Evolutionary conservation across 1,284 basidiomycete genomes (phyloP), one percentile per base, ranked within the genome.

Genomic region (Pseudozyma sp.): DNA sequence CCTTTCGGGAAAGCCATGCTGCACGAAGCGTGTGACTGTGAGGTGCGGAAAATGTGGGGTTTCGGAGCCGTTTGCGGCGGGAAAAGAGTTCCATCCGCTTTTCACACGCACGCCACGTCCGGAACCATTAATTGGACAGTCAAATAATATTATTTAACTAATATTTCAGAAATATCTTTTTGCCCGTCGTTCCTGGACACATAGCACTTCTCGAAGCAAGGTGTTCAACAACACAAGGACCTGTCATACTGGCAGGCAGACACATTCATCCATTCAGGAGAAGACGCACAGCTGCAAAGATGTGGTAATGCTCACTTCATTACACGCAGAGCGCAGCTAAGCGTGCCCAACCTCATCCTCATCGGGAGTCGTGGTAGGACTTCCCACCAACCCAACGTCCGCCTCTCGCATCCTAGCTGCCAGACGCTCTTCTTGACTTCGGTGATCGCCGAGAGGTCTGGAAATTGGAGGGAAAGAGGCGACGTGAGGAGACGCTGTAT

Each of bases 401-500:
- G 75, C 75, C 46, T 77, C 75, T n/a, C 75, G 63, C 67, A 77
- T 54, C 54, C 57, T 74, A 13, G 70, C 75, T 29, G 67, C 67
- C 14, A 77, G 40, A 5, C 64, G 54, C 42, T 77, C 75, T 17
- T 74, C 70, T 31, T 63, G 69, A 48, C 60, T 68, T 39, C 69
- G 56, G 17, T 60, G 42, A 44, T 57, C 56, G 29, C 57, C 63
- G 30, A 39, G 44, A 2, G 55, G 55, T 31, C 60, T 50, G 17
- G 24, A 35, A 37, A 59, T 59, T 6, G 43, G 52, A 5, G 16
- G 11, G 9, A 55, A 61, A 30, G 37, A 43, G 16, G 64, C n/a
- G 13, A 31, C 49, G 17, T 42, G 40, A 7, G 40, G 10, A 16
- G 42, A 53, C 29, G 45, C 34, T 16, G 39, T 7, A 8, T 47